Conservation (phyloP, 345 rosid species). For the Populus alba region DNA sequence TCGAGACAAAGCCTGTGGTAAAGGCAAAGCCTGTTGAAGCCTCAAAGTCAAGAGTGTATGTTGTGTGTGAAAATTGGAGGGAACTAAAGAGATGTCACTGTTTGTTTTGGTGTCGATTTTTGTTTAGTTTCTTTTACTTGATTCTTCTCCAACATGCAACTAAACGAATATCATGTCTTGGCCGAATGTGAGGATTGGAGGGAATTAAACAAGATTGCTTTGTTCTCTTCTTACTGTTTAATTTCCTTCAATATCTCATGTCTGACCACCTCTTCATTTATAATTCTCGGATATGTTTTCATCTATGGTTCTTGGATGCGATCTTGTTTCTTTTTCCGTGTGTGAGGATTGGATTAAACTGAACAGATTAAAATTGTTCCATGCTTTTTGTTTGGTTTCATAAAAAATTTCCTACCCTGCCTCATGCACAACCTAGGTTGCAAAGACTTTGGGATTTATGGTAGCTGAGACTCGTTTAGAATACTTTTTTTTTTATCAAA, state of each 20-base stretch:
- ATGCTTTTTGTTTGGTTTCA: no score
- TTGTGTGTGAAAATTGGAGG: slow-evolving; percentile 4
- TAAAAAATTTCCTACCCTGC: no score
- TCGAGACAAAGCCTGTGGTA: background rate
- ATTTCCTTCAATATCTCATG: background rate
- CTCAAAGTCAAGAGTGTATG: background rate
- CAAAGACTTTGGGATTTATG: no score
- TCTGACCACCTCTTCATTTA: no score
- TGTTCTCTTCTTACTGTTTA: background rate
- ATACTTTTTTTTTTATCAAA: no score
- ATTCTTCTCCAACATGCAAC: background rate
- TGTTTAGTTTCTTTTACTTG: background rate
- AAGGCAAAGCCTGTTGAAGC: background rate
- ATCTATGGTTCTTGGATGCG: background rate
- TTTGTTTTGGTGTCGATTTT: background rate
- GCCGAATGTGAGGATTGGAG: background rate
- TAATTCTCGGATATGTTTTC: no score
- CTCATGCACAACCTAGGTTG: no score
- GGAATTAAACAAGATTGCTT: background rate
- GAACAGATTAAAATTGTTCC: no score
- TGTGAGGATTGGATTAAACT: no score
- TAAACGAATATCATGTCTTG: background rate
- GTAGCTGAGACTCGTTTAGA: no score
- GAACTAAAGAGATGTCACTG: background rate
- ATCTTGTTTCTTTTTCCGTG: no score